A percentile compares a stretch with the other conserved stretches of the same genome.
phyloP scores from a whole-genome alignment of 345 rosid species.

The Gossypium herbaceum region DNA sequence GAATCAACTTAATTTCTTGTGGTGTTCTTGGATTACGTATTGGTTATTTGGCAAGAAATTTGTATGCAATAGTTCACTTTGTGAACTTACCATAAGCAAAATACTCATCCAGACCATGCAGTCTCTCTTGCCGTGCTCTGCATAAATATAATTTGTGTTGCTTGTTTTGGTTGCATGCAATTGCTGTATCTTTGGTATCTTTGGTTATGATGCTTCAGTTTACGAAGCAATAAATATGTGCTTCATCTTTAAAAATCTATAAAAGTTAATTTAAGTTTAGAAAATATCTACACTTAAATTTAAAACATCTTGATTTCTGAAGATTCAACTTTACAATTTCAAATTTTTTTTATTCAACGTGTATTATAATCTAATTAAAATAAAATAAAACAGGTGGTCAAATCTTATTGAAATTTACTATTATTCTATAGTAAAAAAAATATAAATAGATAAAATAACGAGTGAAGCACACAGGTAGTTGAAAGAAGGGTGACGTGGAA shows the following conservation, averaged over 20 bases:
- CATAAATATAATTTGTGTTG: slow-evolving; percentile 40
- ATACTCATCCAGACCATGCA: slow-evolving; percentile 31
- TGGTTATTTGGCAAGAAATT: slow-evolving; percentile 49
- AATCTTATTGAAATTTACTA: too few relatives aligned
- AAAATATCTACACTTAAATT: too few relatives aligned
- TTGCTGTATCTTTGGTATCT: slow-evolving; percentile 17
- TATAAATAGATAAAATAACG: neutral
- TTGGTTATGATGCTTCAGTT: neutral
- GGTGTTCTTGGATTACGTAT: slow-evolving; percentile 36
- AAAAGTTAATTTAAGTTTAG: too few relatives aligned
- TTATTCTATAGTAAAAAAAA: too few relatives aligned
- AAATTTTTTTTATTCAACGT: too few relatives aligned
- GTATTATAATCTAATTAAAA: too few relatives aligned
- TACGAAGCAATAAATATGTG: too few relatives aligned
- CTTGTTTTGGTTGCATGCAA: slow-evolving; percentile 25
- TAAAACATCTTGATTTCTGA: too few relatives aligned
- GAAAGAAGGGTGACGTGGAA: neutral
- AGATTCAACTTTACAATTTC: too few relatives aligned
- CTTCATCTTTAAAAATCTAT: too few relatives aligned
- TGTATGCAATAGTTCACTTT: slow-evolving; percentile 53
- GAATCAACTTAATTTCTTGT: slow-evolving; percentile 28
- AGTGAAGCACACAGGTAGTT: neutral
- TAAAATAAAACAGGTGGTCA: too few relatives aligned
- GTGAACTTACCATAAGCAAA: slow-evolving; percentile 49
- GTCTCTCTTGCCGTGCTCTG: slow-evolving; percentile 38